Conservation (phyloP, 2,329 filamentous ascomycete genomes). For the Aureobasidium sp. region DNA sequence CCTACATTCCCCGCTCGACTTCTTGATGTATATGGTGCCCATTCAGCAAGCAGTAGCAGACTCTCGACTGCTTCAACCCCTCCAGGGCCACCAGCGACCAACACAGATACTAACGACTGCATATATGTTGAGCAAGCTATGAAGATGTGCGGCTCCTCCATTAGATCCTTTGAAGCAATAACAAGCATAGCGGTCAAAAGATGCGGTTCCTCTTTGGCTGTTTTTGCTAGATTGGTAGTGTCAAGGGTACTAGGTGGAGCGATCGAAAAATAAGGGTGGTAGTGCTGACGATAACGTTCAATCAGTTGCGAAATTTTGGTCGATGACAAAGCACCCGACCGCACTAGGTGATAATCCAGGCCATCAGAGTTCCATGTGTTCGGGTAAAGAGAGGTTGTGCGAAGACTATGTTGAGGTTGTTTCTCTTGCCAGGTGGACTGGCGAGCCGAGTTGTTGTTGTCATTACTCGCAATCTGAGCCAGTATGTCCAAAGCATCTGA, state of each 20-base stretch:
- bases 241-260: conserved; percentile 54
- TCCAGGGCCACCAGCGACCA: conserved; percentile 58
- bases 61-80: conserved; percentile 65
- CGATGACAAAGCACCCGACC: conserved; percentile 33
- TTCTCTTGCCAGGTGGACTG: conserved; percentile 15
- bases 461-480: conserved; percentile 36
- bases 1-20: conserved; percentile 55
- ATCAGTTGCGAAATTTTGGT: conserved; percentile 46
- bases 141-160: conserved; percentile 54
- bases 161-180: conserved; percentile 63
- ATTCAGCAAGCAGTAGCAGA: conserved; percentile 61
- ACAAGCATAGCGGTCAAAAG: conserved; percentile 62
- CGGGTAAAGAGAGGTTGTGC: neutral
- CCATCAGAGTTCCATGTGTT: conserved; percentile 16
- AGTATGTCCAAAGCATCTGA: conserved; percentile 43
- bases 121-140: conserved; percentile 61
- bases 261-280: conserved; percentile 63
- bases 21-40: conserved; percentile 59
- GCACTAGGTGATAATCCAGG: conserved; percentile 37
- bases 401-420: neutral
- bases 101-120: conserved; percentile 58
- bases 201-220: conserved; percentile 55
- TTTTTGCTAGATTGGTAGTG: conserved; percentile 44
- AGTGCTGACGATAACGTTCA: conserved; percentile 54
- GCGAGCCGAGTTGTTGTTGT: conserved; percentile 21